Evolutionary conservation across 2,329 filamentous ascomycete species (phyloP).

Genomic region (Ophiostoma australiae): DNA sequence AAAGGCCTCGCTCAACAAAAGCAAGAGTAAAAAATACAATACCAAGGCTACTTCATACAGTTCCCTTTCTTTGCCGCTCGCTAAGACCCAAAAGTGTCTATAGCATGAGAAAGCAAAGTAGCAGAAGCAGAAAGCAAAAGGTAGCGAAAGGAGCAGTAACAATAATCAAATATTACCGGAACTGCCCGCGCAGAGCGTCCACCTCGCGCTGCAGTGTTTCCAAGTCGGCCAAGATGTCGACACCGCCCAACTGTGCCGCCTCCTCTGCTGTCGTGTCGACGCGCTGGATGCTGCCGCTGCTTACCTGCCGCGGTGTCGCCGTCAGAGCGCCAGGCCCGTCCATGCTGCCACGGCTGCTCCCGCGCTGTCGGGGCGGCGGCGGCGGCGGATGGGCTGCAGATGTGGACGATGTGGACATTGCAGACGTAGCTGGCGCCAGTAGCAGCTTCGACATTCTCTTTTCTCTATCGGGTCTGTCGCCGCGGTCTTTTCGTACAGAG

Average conservation of each 20-base stretch:
- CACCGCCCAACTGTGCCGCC: slow-evolving; percentile 33
- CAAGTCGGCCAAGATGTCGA: slow-evolving; percentile 67
- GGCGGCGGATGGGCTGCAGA: slow-evolving; percentile 42
- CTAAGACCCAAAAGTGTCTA: not conserved
- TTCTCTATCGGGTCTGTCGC: slow-evolving; percentile 25
- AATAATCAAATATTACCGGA: not conserved
- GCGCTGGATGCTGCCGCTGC: slow-evolving; percentile 32
- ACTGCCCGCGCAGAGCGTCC: slow-evolving; percentile 50
- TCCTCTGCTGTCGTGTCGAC: slow-evolving; percentile 26
- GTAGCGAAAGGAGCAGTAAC: not conserved
- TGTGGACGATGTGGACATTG: not conserved
- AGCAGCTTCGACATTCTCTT: slow-evolving; percentile 35
- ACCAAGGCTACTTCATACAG: not conserved
- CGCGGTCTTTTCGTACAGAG: slow-evolving; percentile 38
- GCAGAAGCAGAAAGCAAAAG: not conserved
- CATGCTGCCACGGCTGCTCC: slow-evolving; percentile 43
- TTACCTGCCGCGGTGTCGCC: slow-evolving; percentile 31
- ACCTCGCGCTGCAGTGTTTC: slow-evolving; percentile 69
- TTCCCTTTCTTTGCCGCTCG: not conserved
- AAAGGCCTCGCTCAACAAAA: not conserved
- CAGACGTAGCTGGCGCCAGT: not conserved
- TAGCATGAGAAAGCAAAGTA: no score
- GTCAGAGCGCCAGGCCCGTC: slow-evolving; percentile 33
- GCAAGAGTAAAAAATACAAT: slow-evolving; percentile 1
- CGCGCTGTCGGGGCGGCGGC: slow-evolving; percentile 45